These are phyloP conservation scores for Spergularia azorica DNA, from an alignment of 179 eudicot species.

Conservation along the genomic window DNA sequence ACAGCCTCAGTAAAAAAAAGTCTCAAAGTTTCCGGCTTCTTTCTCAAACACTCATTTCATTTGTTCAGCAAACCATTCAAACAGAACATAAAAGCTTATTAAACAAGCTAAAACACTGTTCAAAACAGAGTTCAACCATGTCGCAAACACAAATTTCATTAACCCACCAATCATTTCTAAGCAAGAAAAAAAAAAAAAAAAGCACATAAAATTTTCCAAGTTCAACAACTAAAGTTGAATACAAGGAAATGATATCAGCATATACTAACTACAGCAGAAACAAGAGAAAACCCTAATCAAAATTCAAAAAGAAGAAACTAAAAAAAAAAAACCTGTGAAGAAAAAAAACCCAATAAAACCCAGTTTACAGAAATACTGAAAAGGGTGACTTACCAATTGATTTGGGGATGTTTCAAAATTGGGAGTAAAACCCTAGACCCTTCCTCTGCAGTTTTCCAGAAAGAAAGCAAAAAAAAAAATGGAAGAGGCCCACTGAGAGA, in stretches of 20 bases:
- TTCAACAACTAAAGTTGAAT: slow-evolving; percentile 19
- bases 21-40: neutral
- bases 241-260: slow-evolving; percentile 9
- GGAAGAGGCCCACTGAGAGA: slow-evolving; percentile 37
- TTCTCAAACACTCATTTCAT: slow-evolving; percentile 12
- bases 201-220: neutral
- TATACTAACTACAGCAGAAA: neutral
- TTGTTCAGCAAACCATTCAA: slow-evolving; percentile 18
- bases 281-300: slow-evolving; percentile 23
- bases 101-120: slow-evolving; percentile 10
- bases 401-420: slow-evolving; percentile 1
- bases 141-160: slow-evolving; percentile 12
- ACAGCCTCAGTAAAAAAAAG: neutral
- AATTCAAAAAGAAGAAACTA: neutral
- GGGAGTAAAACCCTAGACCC: slow-evolving; percentile 36
- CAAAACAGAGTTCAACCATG: slow-evolving; percentile 20
- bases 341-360: slow-evolving; percentile 10
- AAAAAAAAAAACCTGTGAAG: neutral
- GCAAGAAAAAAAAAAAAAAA: slow-evolving; percentile 4
- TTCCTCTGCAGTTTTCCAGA: slow-evolving; percentile 24
- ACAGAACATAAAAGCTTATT: slow-evolving; percentile 27
- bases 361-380: slow-evolving; percentile 14
- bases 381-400: slow-evolving; percentile 21
- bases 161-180: slow-evolving; percentile 15
- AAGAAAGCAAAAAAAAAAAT: slow-evolving; percentile 5